Evolutionary conservation across 1,284 basidiomycete species (phyloP).

Genomic region (Wolfiporia cocos): DNA sequence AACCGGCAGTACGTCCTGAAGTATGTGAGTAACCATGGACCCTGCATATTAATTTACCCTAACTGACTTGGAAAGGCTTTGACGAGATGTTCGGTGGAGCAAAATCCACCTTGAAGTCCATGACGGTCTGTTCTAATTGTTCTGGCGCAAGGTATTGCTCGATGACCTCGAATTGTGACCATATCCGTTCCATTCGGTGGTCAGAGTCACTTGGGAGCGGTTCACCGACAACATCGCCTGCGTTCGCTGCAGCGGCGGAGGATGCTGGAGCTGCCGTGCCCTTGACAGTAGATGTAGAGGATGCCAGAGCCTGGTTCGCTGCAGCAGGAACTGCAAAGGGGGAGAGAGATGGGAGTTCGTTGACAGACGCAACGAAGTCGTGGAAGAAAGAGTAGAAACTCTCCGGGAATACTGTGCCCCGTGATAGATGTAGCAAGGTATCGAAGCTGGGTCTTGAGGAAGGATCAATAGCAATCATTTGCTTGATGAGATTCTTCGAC

Average conservation of each 20-base stretch:
- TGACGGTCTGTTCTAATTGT: slow-evolving; percentile 36
- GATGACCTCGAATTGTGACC: slow-evolving; percentile 77
- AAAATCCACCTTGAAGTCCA: slow-evolving; percentile 52
- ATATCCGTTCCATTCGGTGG: slow-evolving; percentile 68
- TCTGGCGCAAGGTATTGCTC: slow-evolving; percentile 62
- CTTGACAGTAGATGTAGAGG: slow-evolving; percentile 11
- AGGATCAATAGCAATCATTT: slow-evolving; percentile 88
- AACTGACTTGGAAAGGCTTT: slow-evolving; percentile 56
- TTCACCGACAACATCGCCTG: slow-evolving; percentile 26
- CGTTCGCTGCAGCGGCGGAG: slow-evolving; percentile 8
- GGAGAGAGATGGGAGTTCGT: slow-evolving; percentile 51
- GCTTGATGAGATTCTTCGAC: slow-evolving; percentile 73
- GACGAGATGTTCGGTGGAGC: slow-evolving; percentile 32
- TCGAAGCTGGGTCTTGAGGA: slow-evolving; percentile 78
- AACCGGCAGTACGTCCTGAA: slow-evolving; percentile 71
- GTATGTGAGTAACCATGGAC: too few relatives aligned
- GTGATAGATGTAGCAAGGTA: slow-evolving; percentile 71
- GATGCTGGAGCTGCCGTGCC: slow-evolving; percentile 6
- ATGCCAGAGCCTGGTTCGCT: slow-evolving; percentile 19
- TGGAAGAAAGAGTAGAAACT: slow-evolving; percentile 93
- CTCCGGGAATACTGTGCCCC: slow-evolving; percentile 83
- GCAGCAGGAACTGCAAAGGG: slow-evolving; percentile 34
- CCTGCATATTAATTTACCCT: too few relatives aligned
- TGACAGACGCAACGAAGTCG: slow-evolving; percentile 80
- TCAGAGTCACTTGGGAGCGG: slow-evolving; percentile 75